Evolutionary conservation across 352 stramenopile species (phyloP), one percentile per base, ranked within the genome.

Genomic region (Globisporangium yorkense): DNA sequence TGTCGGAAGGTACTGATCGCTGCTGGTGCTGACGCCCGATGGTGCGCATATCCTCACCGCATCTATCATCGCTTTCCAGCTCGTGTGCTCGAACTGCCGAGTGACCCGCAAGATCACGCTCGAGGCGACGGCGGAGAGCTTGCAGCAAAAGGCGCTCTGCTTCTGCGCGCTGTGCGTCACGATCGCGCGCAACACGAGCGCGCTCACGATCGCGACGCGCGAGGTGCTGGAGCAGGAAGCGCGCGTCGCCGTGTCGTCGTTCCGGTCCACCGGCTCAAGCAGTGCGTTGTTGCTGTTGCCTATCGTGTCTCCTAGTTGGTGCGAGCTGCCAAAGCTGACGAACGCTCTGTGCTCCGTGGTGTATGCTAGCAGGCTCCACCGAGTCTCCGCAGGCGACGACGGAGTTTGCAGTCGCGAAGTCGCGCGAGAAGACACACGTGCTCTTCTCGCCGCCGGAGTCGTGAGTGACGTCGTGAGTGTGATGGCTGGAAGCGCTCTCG

Each of bases 121-220:
- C 39, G 68, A 75, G 20, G 68, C 66, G 15, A 55, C 60, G 3
- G 45, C 57, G 1, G 66, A 68, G 15, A 62, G 57, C 12, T 37
- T 67, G 2, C 53, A 70, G 27, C 71, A 75, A 37, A 68, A 73
- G 41, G 67, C 66, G 16, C 48, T 66, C 3, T 67, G 62, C 54
- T 57, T 80, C 52, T 80, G 71, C 37, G 59, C 71, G 27, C 27
- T 71, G 15, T 80, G 71, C 31, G 74, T 80, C 51, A 63, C n/a
- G 16, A 56, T 72, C 21, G 68, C 71, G 1, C 71, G 70, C 33
- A 70, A 68, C 35, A 67, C 58, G 8, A 77, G 33, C 54, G 66
- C 71, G 0, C 45, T 49, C 5, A 59, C 65, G 20, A 74, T 75
- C 29, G 71, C 71, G 16, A 40, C 35, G 18, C 65, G 71, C 48